Conservation (phyloP, 176 grass and related monocot species). For the Eleusine indica region DNA sequence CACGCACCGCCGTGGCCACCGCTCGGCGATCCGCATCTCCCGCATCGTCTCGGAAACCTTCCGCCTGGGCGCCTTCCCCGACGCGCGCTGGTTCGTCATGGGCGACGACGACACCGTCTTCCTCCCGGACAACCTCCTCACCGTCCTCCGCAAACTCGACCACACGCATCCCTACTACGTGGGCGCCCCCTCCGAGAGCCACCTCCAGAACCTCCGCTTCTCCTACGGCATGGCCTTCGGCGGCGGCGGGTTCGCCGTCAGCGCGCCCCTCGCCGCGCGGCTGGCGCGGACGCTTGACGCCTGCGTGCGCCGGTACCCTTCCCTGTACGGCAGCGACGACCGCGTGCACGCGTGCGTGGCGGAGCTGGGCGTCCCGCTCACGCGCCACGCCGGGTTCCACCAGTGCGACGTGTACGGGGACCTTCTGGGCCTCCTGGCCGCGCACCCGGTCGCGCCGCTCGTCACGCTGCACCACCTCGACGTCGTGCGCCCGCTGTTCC, state of each 20-base stretch:
- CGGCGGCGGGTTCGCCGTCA: conserved; percentile 88
- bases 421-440: conserved; percentile 77
- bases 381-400: conserved; percentile 91
- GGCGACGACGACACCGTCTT: conserved; percentile 98
- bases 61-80: conserved; percentile 61
- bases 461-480: conserved; percentile 94
- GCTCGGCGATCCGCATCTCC: conserved; percentile 91
- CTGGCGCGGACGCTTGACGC: conserved; percentile 76
- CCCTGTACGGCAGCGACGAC: conserved; percentile 95
- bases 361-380: conserved; percentile 88
- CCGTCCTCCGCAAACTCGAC: conserved; percentile 69
- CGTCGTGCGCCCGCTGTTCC: conserved; percentile 83
- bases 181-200: conserved; percentile 85
- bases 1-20: conserved; percentile 74
- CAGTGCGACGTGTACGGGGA: conserved; percentile 95
- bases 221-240: conserved; percentile 97
- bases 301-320: conserved; percentile 79
- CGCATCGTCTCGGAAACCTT: conserved; percentile 95
- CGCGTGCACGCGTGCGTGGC: conserved; percentile 99
- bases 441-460: conserved; percentile 83
- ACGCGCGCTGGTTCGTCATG: conserved; percentile 93
- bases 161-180: conserved; percentile 92
- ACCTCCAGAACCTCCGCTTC: conserved; percentile 92
- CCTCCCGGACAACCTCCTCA: conserved; percentile 81
- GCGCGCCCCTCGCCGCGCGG: conserved; percentile 70